Base-by-base conservation (phyloP, 441 rosid species). In the Adansonia madagascariensis region DNA sequence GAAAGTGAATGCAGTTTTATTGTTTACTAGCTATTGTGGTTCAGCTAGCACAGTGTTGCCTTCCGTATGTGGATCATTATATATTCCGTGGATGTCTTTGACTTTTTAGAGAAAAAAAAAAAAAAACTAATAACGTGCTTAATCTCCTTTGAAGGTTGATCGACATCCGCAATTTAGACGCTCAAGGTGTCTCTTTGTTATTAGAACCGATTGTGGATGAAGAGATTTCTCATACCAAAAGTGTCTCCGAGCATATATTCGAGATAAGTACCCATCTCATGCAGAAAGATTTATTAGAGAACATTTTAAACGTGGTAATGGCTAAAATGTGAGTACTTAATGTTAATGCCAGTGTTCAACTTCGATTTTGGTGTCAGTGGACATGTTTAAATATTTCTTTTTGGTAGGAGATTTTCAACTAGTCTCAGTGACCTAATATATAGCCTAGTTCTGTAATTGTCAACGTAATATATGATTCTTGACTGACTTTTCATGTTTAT, bases 211-310 rank as follows among this genome's bases (percentile, higher is more conserved):
- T 80, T 97, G 94, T 81, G 88, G 85, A 75, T 94, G 94, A 89
- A 90, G 90, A 76, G 96, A 92, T 84, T 92, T 92, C 83, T 94
- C 97, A 4, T 94, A 92, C 83, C 93, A 86, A 77, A 92, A 94
- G 78, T 91, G 97, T 82, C 84, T 94, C 70, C 86, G 89, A 79
- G 93, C 88, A 39, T 92, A 92, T 73, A 82, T 90, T 75, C 90
- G 85, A 87, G 78, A 81, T 73, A 91, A 82, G 89, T 92, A 91
- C 73, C 94, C 93, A 52, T 74, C 84, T 17, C 79, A 85, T 62
- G 93, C 95, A 0, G 93, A 93, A 84, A 89, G 88, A 76, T 93
- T 88, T 82, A 91, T 76, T 44, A 10, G 67, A 24, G 59, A 76
- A 44, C 57, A 68, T 44, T 43, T 76, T 55, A 53, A 17, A 35